phyloP scores from a whole-genome alignment of 1,284 basidiomycete genomes.

The Kwoniella shivajii region DNA sequence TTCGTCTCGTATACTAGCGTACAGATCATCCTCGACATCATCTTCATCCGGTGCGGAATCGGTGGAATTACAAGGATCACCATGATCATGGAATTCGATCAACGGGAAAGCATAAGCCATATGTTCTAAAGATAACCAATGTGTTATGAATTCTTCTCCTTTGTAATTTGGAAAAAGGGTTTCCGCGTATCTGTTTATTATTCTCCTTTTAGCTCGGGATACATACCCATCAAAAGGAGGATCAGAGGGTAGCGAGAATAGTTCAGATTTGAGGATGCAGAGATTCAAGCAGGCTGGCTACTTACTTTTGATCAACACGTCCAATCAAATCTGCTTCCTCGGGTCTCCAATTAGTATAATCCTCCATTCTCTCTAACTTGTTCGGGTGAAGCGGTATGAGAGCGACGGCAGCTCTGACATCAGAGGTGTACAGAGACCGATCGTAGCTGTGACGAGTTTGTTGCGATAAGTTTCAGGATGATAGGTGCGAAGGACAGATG shows the following conservation, averaged over 20 bases:
- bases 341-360: conserved; percentile 22
- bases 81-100: conserved; percentile 18
- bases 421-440: conserved; percentile 6
- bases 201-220: too few species aligned
- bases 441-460: conserved; percentile 19
- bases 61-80: conserved; percentile 7
- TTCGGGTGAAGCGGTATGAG: conserved; percentile 16
- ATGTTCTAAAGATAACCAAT: conserved; percentile 14
- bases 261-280: neutral
- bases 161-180: neutral
- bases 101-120: conserved; percentile 14
- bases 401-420: conserved; percentile 17
- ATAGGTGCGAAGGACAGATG: neutral
- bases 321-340: neutral
- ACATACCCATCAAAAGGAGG: neutral
- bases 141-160: neutral
- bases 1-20: conserved; percentile 2
- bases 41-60: neutral
- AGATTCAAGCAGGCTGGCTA: neutral
- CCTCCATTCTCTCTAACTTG: conserved; percentile 20
- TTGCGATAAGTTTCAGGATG: neutral
- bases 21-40: conserved; percentile 19
- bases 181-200: neutral
- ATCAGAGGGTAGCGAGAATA: neutral
- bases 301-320: conserved; percentile 1